phyloP scores from a whole-genome alignment of 129 eudicot genomes.

The Pseudognaphalium luteoalbum region DNA sequence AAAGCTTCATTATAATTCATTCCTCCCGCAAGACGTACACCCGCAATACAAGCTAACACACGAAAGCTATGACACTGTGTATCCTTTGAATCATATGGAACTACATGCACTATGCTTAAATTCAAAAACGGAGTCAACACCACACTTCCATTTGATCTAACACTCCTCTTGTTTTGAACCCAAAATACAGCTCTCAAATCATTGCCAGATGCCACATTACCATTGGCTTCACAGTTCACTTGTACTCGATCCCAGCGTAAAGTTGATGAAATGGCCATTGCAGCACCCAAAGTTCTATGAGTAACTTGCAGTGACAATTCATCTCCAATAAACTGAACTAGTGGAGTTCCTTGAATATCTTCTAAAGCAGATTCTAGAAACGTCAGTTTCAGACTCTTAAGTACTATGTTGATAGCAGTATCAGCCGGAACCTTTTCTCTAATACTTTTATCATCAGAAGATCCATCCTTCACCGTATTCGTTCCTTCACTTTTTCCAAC shows the following conservation, averaged over 20 bases:
- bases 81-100: slow-evolving; percentile 69
- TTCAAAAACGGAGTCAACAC: slow-evolving; percentile 56
- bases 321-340: slow-evolving; percentile 70
- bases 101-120: slow-evolving; percentile 56
- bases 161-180: slow-evolving; percentile 56
- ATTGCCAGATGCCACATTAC: slow-evolving; percentile 36
- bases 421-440: slow-evolving; percentile 76
- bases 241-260: slow-evolving; percentile 67
- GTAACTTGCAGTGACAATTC: slow-evolving; percentile 54
- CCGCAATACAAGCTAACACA: slow-evolving; percentile 73
- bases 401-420: slow-evolving; percentile 57
- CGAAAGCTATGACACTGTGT: slow-evolving; percentile 65
- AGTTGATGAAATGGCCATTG: slow-evolving; percentile 71
- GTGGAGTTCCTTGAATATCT: slow-evolving; percentile 50
- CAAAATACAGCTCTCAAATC: slow-evolving; percentile 73
- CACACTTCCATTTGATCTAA: slow-evolving; percentile 31
- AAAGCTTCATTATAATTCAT: slow-evolving; percentile 77
- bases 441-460: slow-evolving; percentile 32
- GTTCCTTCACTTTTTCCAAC: slow-evolving; percentile 39
- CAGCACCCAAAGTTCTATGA: slow-evolving; percentile 91
- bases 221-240: slow-evolving; percentile 61
- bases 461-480: slow-evolving; percentile 31
- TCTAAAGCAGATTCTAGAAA: slow-evolving; percentile 60
- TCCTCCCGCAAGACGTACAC: slow-evolving; percentile 90
- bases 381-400: slow-evolving; percentile 59